Percentiles rank a stretch among this genome's conserved stretches.
phyloP scores from a whole-genome alignment of 768 basidiomycete species.

The Lepiota venenata region DNA sequence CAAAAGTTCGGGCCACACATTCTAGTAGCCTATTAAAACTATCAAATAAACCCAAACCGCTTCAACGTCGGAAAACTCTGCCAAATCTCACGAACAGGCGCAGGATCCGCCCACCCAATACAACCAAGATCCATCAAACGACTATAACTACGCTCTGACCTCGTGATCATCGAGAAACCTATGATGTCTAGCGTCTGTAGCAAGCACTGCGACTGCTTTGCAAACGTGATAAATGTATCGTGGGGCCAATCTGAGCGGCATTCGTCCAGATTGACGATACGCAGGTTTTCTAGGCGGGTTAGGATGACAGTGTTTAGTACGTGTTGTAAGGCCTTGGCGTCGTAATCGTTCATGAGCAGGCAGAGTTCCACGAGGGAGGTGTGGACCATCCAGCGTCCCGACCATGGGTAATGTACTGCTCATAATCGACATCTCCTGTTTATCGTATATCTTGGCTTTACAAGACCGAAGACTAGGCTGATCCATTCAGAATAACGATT shows the following conservation, averaged over 20 bases:
- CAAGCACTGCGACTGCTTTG: background rate
- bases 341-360: background rate
- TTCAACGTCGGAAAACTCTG: too few species aligned
- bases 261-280: background rate
- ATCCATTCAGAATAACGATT: conserved; percentile 1
- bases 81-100: too few species aligned
- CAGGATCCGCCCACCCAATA: too few species aligned
- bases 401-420: background rate
- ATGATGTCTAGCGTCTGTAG: background rate
- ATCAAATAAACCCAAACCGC: too few species aligned
- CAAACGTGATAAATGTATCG: background rate
- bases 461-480: conserved; percentile 2
- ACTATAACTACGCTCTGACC: background rate
- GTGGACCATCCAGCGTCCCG: background rate
- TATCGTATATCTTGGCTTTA: conserved; percentile 1
- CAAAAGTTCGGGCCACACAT: too few species aligned
- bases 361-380: background rate
- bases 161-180: background rate
- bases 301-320: background rate
- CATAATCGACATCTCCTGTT: background rate
- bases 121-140: too few species aligned
- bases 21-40: too few species aligned
- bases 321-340: background rate
- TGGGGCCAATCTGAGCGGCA: conserved; percentile 7
- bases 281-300: background rate